A percentile compares a stretch with the other conserved stretches of the same genome.
These are phyloP conservation scores for Talaromyces atroroseus DNA, from an alignment of 2,329 filamentous ascomycete genomes.

Conservation along the genomic window DNA sequence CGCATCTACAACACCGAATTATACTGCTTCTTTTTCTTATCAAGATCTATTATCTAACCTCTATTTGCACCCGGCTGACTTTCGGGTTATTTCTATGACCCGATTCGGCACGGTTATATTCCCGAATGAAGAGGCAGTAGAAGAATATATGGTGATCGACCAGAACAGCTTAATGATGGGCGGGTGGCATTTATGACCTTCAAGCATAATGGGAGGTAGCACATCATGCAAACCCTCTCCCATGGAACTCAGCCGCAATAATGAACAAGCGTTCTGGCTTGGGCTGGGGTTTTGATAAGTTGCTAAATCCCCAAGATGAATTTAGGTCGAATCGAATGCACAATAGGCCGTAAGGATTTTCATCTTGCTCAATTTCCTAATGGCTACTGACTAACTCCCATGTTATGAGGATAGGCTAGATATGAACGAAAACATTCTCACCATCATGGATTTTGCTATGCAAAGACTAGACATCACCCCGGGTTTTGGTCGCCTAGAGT, in stretches of 20 bases:
- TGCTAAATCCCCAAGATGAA: neutral
- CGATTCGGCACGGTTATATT: neutral
- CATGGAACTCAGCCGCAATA: neutral
- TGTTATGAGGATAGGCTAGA: neutral
- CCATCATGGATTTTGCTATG: neutral
- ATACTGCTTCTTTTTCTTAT: neutral
- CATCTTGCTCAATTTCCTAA: neutral
- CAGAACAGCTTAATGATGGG: neutral
- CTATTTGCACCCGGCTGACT: neutral
- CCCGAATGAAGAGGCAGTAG: neutral
- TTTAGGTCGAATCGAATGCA: neutral
- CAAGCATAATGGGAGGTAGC: neutral
- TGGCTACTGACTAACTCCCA: neutral
- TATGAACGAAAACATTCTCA: conserved; percentile 1
- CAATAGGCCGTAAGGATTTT: neutral
- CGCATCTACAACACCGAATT: neutral
- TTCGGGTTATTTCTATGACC: neutral
- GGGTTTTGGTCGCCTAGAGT: too few species aligned
- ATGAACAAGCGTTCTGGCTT: neutral
- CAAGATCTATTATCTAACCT: neutral
- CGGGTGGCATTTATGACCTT: neutral
- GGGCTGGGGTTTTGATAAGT: neutral
- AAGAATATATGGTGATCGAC: neutral
- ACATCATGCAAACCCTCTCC: neutral
- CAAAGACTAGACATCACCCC: neutral